These are phyloP conservation scores for Mortierella sp. DNA, from an alignment of 371 early-diverging fungal species.

Conservation along the genomic window DNA sequence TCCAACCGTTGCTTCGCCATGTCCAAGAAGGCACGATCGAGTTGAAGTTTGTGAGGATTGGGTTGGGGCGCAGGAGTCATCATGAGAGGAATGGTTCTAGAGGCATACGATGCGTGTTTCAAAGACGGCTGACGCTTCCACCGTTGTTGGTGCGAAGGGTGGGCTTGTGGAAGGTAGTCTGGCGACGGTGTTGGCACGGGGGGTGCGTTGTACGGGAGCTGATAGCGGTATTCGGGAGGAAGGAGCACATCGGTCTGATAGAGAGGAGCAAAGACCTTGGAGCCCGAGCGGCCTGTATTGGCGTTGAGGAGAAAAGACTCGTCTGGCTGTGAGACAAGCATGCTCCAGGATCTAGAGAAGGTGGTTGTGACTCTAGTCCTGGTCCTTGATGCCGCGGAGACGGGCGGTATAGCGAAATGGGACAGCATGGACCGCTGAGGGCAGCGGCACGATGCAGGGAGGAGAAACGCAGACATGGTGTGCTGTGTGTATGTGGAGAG, in stretches of 20 bases:
- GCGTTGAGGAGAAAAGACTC: conserved; percentile 26
- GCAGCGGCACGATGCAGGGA: conserved; percentile 35
- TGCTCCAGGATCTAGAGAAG: conserved; percentile 19
- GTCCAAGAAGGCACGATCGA: conserved; percentile 35
- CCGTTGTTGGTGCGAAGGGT: conserved; percentile 34
- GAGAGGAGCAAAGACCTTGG: conserved; percentile 41
- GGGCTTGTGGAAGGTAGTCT: conserved; percentile 9
- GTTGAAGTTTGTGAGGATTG: conserved; percentile 4
- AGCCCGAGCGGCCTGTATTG: conserved; percentile 8
- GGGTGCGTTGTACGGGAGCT: conserved; percentile 22
- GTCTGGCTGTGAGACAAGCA: conserved; percentile 8
- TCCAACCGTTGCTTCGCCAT: conserved; percentile 28
- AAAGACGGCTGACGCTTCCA: conserved; percentile 20
- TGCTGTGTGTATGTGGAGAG: background rate
- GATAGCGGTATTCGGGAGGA: conserved; percentile 23
- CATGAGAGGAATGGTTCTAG: conserved; percentile 29
- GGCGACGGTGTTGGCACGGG: conserved; percentile 8
- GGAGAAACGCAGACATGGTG: conserved; percentile 27
- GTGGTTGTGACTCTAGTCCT: conserved; percentile 19
- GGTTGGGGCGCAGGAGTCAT: conserved; percentile 19
- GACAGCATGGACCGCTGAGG: conserved; percentile 50
- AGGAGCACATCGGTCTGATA: conserved; percentile 27
- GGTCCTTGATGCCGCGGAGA: conserved; percentile 10
- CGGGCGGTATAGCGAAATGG: conserved; percentile 32
- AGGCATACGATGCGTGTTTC: conserved; percentile 26